These are phyloP conservation scores for Alectoria sarmentosa DNA, from an alignment of 495 filamentous ascomycete genomes.

Conservation along the genomic window DNA sequence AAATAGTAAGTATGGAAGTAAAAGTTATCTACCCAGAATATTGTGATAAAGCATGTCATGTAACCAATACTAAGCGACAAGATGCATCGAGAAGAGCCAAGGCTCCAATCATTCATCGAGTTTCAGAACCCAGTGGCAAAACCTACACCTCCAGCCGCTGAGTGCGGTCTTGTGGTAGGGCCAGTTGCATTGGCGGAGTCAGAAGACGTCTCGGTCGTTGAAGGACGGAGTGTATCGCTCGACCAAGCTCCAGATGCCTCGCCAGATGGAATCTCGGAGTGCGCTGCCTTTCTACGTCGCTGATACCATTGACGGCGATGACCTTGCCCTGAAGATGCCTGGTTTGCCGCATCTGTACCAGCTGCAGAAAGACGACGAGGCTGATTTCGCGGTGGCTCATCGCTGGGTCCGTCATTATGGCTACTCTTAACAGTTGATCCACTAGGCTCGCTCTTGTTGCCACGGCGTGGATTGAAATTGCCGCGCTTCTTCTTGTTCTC, in stretches of 20 bases:
- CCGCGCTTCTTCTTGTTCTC: neutral
- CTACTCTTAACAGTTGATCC: neutral
- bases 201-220: neutral
- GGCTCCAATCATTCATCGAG: neutral
- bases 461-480: slow-evolving; percentile 6
- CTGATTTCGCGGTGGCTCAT: neutral
- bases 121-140: neutral
- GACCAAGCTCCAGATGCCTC: slow-evolving; percentile 10
- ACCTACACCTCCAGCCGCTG: neutral
- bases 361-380: slow-evolving; percentile 13
- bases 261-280: neutral
- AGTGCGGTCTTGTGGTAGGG: neutral
- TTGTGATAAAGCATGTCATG: neutral
- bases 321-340: neutral
- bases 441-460: slow-evolving; percentile 11
- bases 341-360: neutral
- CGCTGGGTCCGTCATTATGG: slow-evolving; percentile 8
- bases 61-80: neutral
- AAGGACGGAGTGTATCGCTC: slow-evolving; percentile 4
- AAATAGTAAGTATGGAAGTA: neutral
- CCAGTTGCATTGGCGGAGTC: neutral
- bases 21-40: neutral
- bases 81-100: neutral
- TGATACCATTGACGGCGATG: slow-evolving; percentile 8
- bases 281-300: slow-evolving; percentile 4